Evolutionary conservation across 768 basidiomycete genomes (phyloP), one percentile per base, ranked within the genome.

Genomic region (Naganishia onofrii): DNA sequence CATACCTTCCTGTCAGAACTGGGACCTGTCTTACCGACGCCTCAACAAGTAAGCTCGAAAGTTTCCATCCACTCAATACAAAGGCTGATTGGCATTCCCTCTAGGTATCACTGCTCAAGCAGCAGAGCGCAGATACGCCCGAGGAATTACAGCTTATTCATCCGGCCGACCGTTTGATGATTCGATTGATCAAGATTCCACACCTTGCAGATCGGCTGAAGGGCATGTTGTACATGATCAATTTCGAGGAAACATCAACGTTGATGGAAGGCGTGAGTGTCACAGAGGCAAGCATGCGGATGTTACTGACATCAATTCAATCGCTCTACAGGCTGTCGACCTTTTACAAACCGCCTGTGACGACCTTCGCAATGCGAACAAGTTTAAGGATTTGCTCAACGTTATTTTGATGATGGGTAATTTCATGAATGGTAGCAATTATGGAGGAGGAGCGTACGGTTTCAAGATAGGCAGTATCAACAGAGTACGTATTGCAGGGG

Each of bases 381-480:
- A 86, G 51, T 96, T 99, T 84, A 93, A 93, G 75, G 89, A 94
- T 78, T 83, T 98, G 34, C 86, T 97, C 64, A 93, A 89, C 89
- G 86, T 99, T 51, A 96, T 98, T 73, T 88, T 99, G 17, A 85
- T 94, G 74, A 87, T 99, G 74, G 95, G 95, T 52, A 99, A 99
- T 80, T 99, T 93, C 80, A 93, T 98, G 89, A 99, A 99, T 78
- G 92, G 93, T 7, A 90, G 92, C 66, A 93, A 94, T 66, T 86
- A 92, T 75, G 96, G 95, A 80, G 95, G 95, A 67, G 94, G 94
- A 36, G 96, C 96, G 0, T 95, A 91, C 75, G 95, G 95, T 70
- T 99, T 99, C 86, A 88, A 90, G 76, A 88, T 98, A 65, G 93
- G 92, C 82, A 95, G 93, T 80, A 94, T 99, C 81, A 98, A 99